Base-by-base conservation (phyloP, 441 rosid species). In the Gossypium lobatum region DNA sequence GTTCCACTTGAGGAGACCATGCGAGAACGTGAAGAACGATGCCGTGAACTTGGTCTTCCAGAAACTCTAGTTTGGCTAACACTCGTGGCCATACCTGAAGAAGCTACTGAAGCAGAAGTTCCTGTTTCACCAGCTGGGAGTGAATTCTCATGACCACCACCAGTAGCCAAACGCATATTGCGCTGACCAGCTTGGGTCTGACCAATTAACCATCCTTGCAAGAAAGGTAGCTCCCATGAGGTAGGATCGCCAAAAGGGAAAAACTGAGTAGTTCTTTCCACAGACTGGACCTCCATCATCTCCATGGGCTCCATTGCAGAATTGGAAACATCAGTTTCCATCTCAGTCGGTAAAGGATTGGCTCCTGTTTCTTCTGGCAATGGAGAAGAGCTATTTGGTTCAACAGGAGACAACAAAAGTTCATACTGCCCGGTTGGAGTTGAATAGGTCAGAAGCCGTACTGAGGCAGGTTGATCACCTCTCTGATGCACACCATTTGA, bases 131-230 rank as follows among this genome's bases (percentile, higher is more conserved):
- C 73, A 69, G 77, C 71, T 80, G 80, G 83, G 55, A 77, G 65
- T 75, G 83, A 73, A 70, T 74, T 79, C 70, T 82, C 96, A 76
- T 69, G 83, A 78, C 80, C 77, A 77, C 80, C 83, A 75, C 82
- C 80, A 75, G 72, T 79, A 70, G 87, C 83, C 65, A 85, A 80
- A 68, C 70, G 80, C 72, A 80, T 76, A 57, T 86, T 18, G 54
- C 75, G 84, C 31, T 83, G 82, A 57, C 88, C 89, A 79, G 93
- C 95, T 78, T 88, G 98, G 80, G 84, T 91, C 76, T 88, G 97
- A 73, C 96, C 96, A 75, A 91, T 85, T 73, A 93, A 80, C 97
- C 97, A 95, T 76, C 99, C 96, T 77, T 91, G 96, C 83, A 91
- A 75, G 75, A 91, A 93, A 45, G 95, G 92, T 53, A 93, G 83